Evolutionary conservation across 106 monocot genomes (phyloP).

Genomic region (Dactylorhiza incarnata): DNA sequence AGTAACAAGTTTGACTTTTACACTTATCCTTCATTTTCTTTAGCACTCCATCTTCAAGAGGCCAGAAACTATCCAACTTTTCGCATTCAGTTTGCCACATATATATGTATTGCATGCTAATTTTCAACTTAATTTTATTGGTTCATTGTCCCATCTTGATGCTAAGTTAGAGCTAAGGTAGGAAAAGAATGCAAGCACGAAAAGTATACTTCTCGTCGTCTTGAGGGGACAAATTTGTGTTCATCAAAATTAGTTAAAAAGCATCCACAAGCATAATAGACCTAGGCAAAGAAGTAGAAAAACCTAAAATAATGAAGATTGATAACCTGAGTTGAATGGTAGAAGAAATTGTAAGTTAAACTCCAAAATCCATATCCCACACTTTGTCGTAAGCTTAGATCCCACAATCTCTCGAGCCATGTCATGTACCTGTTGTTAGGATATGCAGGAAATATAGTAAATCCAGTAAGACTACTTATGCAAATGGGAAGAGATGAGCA

Average conservation of each 20-base stretch:
- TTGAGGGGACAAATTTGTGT: neutral
- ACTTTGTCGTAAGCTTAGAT: slow-evolving; percentile 66
- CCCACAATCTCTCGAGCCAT: slow-evolving; percentile 67
- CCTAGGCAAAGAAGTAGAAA: neutral
- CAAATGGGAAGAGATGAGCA: neutral
- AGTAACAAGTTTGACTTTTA: too few species aligned
- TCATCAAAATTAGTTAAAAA: neutral
- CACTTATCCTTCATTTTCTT: too few species aligned
- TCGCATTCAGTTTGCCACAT: neutral
- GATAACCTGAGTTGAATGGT: slow-evolving; percentile 86
- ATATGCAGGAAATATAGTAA: neutral
- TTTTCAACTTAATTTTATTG: neutral
- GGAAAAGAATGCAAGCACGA: neutral
- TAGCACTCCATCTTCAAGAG: neutral
- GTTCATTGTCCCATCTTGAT: neutral
- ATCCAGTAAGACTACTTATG: neutral
- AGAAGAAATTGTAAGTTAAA: slow-evolving; percentile 67
- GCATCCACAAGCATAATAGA: neutral
- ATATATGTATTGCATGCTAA: neutral
- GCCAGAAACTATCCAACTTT: neutral
- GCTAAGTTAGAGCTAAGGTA: neutral
- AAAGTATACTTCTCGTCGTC: neutral
- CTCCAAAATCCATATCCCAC: slow-evolving; percentile 87
- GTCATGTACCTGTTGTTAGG: slow-evolving; percentile 43
- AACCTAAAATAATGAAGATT: neutral